Base-by-base conservation (phyloP, 2,329 filamentous ascomycete genomes). In the Emmonsiellopsis sp. region DNA sequence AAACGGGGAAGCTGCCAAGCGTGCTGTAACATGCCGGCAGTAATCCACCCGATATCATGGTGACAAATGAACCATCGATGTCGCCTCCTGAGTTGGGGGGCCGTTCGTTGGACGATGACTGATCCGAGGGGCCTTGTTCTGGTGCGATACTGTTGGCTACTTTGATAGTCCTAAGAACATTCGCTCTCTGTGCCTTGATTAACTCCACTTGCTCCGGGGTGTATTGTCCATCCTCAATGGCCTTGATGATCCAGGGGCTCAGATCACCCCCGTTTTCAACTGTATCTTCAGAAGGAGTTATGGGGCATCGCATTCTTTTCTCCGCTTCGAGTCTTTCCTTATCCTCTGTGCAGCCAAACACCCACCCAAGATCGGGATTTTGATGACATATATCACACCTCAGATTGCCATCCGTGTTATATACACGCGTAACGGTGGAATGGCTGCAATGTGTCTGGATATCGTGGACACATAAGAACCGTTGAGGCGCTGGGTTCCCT, bases 321-420 rank as follows among this genome's bases (percentile, higher is more conserved):
- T 26, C 37, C 8, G 72, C 67, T 32, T 79, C 62, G 41, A 73
- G 60, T 13, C 70, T 63, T 32, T 80, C 75, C 9, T 72, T 72
- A 61, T 90, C 86, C 64, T 87, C 81, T 10, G 77, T 79, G 67
- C 89, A 93, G 55, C 79, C 75, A 67, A 88, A 93, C 20, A 93
- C 70, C 80, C 85, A 93, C 30, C 86, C 86, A 51, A 84, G 75
- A 13, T 75, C 69, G 0, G 84, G 79, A 1, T 68, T 67, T 41
- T 71, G 70, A 40, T 72, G 71, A 61, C 88, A 93, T 26, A 75
- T 63, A 7, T 76, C 69, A 69, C 88, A 93, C 15, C 66, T 63
- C 31, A 74, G 65, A 16, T 69, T 54, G 35, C 77, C 78, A 61
- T 83, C 55, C 2, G 60, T 50, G 49, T 65, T 65, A 53, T 60